phyloP scores from a whole-genome alignment of 805 yeast species.

The Komagataella kurtzmanii region DNA sequence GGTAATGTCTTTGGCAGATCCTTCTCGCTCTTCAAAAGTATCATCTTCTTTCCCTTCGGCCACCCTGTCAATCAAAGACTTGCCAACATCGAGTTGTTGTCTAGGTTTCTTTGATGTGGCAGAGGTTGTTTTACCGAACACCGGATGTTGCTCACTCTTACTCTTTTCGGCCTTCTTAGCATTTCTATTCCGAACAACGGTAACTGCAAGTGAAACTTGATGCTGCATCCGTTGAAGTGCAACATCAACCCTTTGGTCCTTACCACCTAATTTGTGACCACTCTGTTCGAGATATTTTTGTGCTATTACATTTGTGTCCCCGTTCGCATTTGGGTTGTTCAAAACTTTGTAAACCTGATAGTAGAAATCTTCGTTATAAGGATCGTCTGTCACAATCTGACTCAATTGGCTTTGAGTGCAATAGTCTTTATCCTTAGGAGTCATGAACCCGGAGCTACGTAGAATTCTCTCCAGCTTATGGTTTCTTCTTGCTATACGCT shows the following conservation, averaged over 20 bases:
- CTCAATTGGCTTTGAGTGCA: conserved; percentile 90
- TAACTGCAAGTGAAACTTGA: conserved; percentile 92
- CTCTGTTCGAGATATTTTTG: conserved; percentile 85
- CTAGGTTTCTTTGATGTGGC: conserved; percentile 80
- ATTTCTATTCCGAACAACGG: conserved; percentile 75
- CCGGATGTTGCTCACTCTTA: conserved; percentile 47
- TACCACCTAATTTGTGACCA: conserved; percentile 82
- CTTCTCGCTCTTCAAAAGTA: conserved; percentile 4
- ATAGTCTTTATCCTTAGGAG: conserved; percentile 92
- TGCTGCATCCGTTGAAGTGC: conserved; percentile 97
- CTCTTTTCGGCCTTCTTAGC: conserved; percentile 47
- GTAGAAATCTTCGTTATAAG: conserved; percentile 92
- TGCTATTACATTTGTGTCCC: conserved; percentile 70
- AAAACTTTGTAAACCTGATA: conserved; percentile 81
- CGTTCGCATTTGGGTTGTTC: conserved; percentile 39
- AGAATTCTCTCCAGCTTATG: conserved; percentile 65
- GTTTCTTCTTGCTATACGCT: conserved; percentile 51
- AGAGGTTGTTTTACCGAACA: conserved; percentile 74
- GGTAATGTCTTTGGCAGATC: conserved; percentile 20
- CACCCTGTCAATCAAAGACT: conserved; percentile 28
- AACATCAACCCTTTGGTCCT: conserved; percentile 72
- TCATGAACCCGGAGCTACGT: conserved; percentile 87
- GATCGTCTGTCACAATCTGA: conserved; percentile 93
- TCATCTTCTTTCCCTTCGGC: conserved; percentile 16
- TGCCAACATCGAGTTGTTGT: conserved; percentile 58